Base-by-base conservation (phyloP, 2,329 filamentous ascomycete species). In the Colletotrichum eleusines region DNA sequence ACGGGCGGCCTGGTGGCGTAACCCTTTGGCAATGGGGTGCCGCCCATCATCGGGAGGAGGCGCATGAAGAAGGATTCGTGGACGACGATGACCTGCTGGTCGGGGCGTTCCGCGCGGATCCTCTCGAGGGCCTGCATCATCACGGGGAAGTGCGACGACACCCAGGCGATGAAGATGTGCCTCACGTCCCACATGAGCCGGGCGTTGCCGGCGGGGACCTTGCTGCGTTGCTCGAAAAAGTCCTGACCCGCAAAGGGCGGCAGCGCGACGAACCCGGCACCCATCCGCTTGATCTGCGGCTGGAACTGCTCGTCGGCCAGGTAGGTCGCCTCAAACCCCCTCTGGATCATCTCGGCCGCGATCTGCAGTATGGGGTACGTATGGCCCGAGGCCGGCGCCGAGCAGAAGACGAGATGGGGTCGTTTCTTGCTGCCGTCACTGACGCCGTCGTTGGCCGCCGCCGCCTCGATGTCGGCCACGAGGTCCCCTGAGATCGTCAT, bases 251-350 rank as follows among this genome's bases (percentile, higher is more conserved):
- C 8, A 20, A 73, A 40, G 6, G 50, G 7, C 1, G 73, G 58
- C 2, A 75, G 55, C 0, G 61, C 26, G 28, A 83, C 74, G 69
- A 81, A 84, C 1, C 75, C 77, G 12, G 81, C 81, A 1, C 84
- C 84, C 3, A 79, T 78, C 2, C 75, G 75, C 61, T 79, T 78
- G 60, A 84, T 76, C 11, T 76, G 67, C 2, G 76, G 71, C 55
- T 81, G 75, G 73, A 81, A 84, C 9, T 78, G 72, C 0, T 76
- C 74, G 2, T 81, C 81, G 7, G 78, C 78, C 23, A 86, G 78
- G 72, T 85, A 82, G 2, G 80, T 83, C 3, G 84, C 76, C 11
- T 80, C 76, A 66, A 83, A 86, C 4, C 83, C 84, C 7, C 79
- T 76, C 14, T 75, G 72, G 16, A 82, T 74, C 12, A 85, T 76